A percentile compares a stretch with the other conserved stretches of the same genome.
These are phyloP conservation scores for Phytophthora agathidicida DNA, from an alignment of 352 stramenopile species.

Conservation along the genomic window DNA sequence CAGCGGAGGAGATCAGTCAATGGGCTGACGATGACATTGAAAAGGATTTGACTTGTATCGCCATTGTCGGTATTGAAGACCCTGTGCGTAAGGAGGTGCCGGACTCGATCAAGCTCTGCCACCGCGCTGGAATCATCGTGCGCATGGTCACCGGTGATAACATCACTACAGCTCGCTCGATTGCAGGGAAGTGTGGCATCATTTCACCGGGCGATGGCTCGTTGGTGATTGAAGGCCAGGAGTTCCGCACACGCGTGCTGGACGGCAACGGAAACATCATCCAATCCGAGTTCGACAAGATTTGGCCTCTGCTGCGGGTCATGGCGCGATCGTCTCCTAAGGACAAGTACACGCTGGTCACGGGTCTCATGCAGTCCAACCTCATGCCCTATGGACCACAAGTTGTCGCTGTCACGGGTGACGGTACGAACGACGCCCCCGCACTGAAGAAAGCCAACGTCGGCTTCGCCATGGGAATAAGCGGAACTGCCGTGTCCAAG, in stretches of 20 bases:
- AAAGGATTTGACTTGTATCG: constrained; percentile 87
- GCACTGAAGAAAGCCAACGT: constrained; percentile 98
- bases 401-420: constrained; percentile 95
- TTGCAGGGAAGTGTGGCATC: constrained; percentile 81
- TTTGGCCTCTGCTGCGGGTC: constrained; percentile 92
- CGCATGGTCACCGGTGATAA: constrained; percentile 99
- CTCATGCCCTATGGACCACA: constrained; percentile 80
- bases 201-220: constrained; percentile 55
- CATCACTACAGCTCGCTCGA: constrained; percentile 91
- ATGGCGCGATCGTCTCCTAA: constrained; percentile 94
- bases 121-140: constrained; percentile 96
- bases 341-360: constrained; percentile 97
- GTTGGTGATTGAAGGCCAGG: constrained; percentile 71
- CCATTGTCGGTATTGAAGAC: constrained; percentile 94
- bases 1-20: constrained; percentile 64
- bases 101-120: constrained; percentile 92
- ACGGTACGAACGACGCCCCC: constrained; percentile 97
- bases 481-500: constrained; percentile 95
- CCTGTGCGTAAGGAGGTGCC: constrained; percentile 94
- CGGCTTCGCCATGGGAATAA: constrained; percentile 97
- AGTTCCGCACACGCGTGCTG: constrained; percentile 73
- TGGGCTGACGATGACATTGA: constrained; percentile 85
- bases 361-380: constrained; percentile 89
- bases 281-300: constrained; percentile 91
- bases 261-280: constrained; percentile 75